A percentile compares a stretch with the other conserved stretches of the same genome.
Evolutionary conservation across 768 basidiomycete species (phyloP).

Genomic region (Tubosaeta sp.): DNA sequence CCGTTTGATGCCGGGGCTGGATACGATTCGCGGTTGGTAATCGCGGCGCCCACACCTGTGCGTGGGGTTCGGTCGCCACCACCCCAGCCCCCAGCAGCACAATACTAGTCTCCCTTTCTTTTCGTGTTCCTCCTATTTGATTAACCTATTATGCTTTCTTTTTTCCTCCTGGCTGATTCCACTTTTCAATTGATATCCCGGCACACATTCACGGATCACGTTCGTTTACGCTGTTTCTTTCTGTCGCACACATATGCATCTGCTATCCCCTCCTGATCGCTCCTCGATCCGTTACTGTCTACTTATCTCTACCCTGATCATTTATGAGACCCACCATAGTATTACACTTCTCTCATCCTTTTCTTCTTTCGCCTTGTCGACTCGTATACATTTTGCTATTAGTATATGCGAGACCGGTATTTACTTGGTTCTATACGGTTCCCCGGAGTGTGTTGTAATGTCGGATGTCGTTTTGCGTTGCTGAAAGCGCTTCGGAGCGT

Average conservation of each 20-base stretch:
- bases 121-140: constrained; percentile 12
- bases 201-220: not conserved
- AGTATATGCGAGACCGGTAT: not conserved
- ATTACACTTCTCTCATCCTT: not conserved
- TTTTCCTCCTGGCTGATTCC: not conserved
- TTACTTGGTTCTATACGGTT: not conserved
- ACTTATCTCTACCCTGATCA: not conserved
- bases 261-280: not conserved
- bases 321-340: not conserved
- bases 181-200: constrained; percentile 6
- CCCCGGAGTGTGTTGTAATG: constrained; percentile 6
- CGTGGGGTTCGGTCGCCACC: constrained; percentile 3
- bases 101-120: constrained; percentile 8
- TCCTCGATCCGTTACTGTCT: not conserved
- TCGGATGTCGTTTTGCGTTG: not conserved
- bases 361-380: not conserved
- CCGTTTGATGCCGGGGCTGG: constrained; percentile 39
- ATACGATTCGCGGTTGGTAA: constrained; percentile 6
- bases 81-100: constrained; percentile 9
- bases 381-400: not conserved
- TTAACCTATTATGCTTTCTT: constrained; percentile 11
- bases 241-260: not conserved
- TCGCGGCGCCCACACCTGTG: constrained; percentile 6
- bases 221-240: not conserved
- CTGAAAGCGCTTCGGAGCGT: no score